Percentiles rank a stretch among this genome's conserved stretches.
phyloP scores from a whole-genome alignment of 345 rosid genomes.

The Theobroma cacao region DNA sequence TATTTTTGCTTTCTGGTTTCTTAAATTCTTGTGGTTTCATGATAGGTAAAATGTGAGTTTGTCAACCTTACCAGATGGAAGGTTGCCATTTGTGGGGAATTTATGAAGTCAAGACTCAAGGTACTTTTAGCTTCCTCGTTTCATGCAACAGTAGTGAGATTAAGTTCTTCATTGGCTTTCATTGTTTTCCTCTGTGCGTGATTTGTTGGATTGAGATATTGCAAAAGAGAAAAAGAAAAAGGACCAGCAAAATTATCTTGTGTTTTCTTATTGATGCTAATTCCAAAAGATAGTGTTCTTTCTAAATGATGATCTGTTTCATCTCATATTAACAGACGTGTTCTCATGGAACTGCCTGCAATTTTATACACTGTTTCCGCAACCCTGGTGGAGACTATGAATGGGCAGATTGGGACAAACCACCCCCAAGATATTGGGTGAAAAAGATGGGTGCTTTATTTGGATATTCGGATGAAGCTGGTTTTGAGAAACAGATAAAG shows the following conservation, averaged over 20 bases:
- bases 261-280: background rate
- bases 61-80: slow-evolving; percentile 84
- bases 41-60: slow-evolving; percentile 83
- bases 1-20: background rate
- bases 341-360: slow-evolving; percentile 91
- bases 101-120: slow-evolving; percentile 78
- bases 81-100: slow-evolving; percentile 97
- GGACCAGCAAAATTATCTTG: background rate
- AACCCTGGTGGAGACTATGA: slow-evolving; percentile 98
- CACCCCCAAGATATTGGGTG: slow-evolving; percentile 89
- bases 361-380: slow-evolving; percentile 92
- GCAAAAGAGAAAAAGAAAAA: background rate
- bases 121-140: slow-evolving; percentile 32
- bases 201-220: background rate
- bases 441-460: slow-evolving; percentile 78
- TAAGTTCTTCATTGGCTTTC: background rate
- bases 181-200: slow-evolving; percentile 15
- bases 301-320: slow-evolving; percentile 7
- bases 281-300: background rate
- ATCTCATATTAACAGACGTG: slow-evolving; percentile 55
- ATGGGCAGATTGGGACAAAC: slow-evolving; percentile 97
- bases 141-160: slow-evolving; percentile 2
- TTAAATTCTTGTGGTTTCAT: slow-evolving; percentile 13
- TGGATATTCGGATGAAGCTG: slow-evolving; percentile 60
- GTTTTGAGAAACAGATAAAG: slow-evolving; percentile 33